Evolutionary conservation across 1,284 basidiomycete species (phyloP).

Genomic region (Microstroma glucosiphilum): DNA sequence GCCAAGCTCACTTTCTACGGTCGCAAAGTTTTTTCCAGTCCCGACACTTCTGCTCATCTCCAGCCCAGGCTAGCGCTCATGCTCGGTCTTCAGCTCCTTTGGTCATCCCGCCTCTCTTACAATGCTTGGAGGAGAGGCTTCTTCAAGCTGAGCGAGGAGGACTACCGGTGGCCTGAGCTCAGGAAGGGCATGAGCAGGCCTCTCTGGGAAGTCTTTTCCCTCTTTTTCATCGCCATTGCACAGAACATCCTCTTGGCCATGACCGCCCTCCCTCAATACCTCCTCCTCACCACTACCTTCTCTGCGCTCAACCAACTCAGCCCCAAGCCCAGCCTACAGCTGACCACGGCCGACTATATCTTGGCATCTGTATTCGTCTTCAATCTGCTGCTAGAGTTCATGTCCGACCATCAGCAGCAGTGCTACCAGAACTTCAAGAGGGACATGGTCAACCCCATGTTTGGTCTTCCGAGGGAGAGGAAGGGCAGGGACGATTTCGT

Average conservation of each 20-base stretch:
- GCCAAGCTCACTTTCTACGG: constrained; percentile 22
- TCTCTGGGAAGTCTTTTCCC: constrained; percentile 72
- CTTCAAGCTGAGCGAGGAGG: constrained; percentile 69
- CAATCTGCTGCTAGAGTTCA: constrained; percentile 66
- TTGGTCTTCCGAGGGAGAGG: constrained; percentile 13
- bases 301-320: constrained; percentile 22
- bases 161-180: constrained; percentile 82
- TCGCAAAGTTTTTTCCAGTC: constrained; percentile 12
- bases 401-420: constrained; percentile 84
- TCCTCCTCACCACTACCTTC: constrained; percentile 48
- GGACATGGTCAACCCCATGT: constrained; percentile 28
- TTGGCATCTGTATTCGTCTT: constrained; percentile 61
- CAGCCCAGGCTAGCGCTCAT: constrained; percentile 51
- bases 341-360: constrained; percentile 63
- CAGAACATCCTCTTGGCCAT: constrained; percentile 74
- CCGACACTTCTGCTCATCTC: constrained; percentile 25
- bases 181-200: constrained; percentile 62
- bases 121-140: constrained; percentile 80
- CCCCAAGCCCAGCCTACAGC: constrained; percentile 49
- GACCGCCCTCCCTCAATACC: constrained; percentile 58
- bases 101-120: constrained; percentile 62
- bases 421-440: constrained; percentile 73
- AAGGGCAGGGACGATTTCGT: constrained; percentile 12
- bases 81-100: constrained; percentile 46
- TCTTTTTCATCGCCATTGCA: constrained; percentile 70